Percentiles rank a stretch among this genome's conserved stretches.
Evolutionary conservation across 2,329 filamentous ascomycete genomes (phyloP).

Genomic region (Talaromyces rugulosus): DNA sequence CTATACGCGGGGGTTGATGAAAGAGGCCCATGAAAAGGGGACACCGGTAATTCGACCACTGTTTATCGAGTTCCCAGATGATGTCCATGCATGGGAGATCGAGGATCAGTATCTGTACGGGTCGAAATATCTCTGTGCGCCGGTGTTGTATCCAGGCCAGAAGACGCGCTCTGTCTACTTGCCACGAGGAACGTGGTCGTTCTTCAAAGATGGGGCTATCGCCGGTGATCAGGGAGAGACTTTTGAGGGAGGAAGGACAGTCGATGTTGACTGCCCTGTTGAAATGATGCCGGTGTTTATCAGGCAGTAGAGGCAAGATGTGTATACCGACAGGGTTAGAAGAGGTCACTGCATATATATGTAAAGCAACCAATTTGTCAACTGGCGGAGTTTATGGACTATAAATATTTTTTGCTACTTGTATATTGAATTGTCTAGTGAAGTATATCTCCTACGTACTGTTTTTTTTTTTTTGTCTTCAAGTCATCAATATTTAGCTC

Average conservation of each 20-base stretch:
- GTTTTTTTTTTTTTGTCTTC: too few relatives aligned
- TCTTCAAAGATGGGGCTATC: conserved; percentile 17
- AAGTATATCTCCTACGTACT: too few relatives aligned
- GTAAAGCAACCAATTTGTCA: too few relatives aligned
- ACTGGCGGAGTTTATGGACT: too few relatives aligned
- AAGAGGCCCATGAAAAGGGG: conserved; percentile 56
- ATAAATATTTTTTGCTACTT: too few relatives aligned
- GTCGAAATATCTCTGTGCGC: conserved; percentile 54
- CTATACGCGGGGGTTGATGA: conserved; percentile 58
- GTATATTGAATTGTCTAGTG: too few relatives aligned
- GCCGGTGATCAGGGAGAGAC: not conserved
- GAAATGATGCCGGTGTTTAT: conserved; percentile 48
- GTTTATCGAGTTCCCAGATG: conserved; percentile 61
- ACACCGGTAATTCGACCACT: conserved; percentile 59
- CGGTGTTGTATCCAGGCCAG: conserved; percentile 50
- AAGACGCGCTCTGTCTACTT: conserved; percentile 49
- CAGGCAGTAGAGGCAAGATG: conserved; percentile 3
- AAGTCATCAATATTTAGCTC: too few relatives aligned
- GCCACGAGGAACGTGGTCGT: conserved; percentile 47
- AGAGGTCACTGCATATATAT: not conserved
- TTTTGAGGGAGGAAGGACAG: conserved; percentile 33
- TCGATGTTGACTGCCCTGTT: conserved; percentile 44
- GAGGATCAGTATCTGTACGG: conserved; percentile 64
- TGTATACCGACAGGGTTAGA: not conserved
- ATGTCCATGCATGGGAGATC: conserved; percentile 52